These are phyloP conservation scores for Phytophthora litchii DNA, from an alignment of 352 stramenopile species.

Conservation along the genomic window DNA sequence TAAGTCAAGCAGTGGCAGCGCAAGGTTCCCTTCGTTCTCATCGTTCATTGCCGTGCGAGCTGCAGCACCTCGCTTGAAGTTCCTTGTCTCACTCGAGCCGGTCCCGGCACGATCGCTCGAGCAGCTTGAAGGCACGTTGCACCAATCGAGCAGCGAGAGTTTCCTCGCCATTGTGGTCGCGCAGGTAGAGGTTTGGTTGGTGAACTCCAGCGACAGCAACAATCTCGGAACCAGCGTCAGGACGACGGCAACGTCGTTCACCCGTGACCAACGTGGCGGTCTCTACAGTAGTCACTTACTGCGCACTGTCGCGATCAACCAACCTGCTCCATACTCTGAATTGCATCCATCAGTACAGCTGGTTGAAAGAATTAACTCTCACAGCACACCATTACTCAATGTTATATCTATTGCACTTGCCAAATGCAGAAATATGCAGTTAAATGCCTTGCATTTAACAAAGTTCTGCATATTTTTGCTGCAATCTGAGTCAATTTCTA, in stretches of 20 bases:
- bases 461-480: constrained; percentile 18
- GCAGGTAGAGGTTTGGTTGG: constrained; percentile 8
- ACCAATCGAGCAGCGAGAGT: constrained; percentile 11
- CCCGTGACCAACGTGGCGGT: constrained; percentile 20
- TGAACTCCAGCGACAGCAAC: constrained; percentile 11
- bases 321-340: constrained; percentile 2
- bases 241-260: constrained; percentile 20
- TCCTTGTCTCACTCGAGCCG: constrained; percentile 33
- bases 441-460: constrained; percentile 19
- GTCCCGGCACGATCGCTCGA: constrained; percentile 9
- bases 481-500: background rate
- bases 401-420: too few relatives aligned
- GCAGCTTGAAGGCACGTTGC: constrained; percentile 1
- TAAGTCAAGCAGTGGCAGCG: constrained; percentile 4
- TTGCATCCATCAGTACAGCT: background rate
- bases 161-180: background rate
- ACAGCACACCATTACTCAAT: too few relatives aligned
- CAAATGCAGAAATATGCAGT: background rate
- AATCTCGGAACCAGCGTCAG: constrained; percentile 14
- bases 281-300: constrained; percentile 9
- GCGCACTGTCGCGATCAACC: background rate
- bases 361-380: too few relatives aligned
- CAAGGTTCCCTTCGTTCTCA: constrained; percentile 3
- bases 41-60: constrained; percentile 1
- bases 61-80: constrained; percentile 23